These are phyloP conservation scores for Xerocomus potaroensis DNA, from an alignment of 768 basidiomycete genomes.

Conservation along the genomic window DNA sequence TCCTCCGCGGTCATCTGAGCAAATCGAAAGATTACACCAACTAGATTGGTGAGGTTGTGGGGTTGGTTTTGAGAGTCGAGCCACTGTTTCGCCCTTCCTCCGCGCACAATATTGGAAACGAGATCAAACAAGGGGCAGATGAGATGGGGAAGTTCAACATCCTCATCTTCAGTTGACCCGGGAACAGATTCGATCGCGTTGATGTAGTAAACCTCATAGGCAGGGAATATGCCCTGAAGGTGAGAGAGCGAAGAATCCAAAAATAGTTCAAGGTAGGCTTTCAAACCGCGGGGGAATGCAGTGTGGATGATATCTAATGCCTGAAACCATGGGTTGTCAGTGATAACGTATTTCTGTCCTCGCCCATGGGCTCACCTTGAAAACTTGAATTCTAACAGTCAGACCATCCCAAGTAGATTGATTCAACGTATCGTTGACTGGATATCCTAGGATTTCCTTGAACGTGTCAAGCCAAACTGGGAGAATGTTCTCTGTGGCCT, in stretches of 20 bases:
- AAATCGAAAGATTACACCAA: constrained; percentile 60
- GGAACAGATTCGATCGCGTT: constrained; percentile 52
- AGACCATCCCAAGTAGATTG: constrained; percentile 76
- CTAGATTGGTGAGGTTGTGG: constrained; percentile 44
- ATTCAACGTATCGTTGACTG: constrained; percentile 55
- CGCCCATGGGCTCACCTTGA: constrained; percentile 51
- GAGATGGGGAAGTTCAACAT: constrained; percentile 71
- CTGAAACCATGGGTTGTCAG: constrained; percentile 36
- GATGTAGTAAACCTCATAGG: constrained; percentile 61
- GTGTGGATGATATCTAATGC: constrained; percentile 75
- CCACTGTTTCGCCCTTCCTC: constrained; percentile 63
- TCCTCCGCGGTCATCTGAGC: constrained; percentile 89
- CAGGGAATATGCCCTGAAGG: constrained; percentile 53
- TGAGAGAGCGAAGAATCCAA: constrained; percentile 56
- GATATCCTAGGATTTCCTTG: constrained; percentile 65
- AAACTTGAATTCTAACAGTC: constrained; percentile 75
- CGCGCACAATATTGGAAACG: constrained; percentile 58
- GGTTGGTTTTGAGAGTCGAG: constrained; percentile 37
- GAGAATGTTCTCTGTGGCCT: constrained; percentile 74
- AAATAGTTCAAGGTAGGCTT: constrained; percentile 58
- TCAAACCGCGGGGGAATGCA: constrained; percentile 74
- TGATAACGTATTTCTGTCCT: not conserved
- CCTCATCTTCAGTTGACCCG: constrained; percentile 68
- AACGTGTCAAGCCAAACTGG: constrained; percentile 94
- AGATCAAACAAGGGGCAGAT: constrained; percentile 81